Base-by-base conservation (phyloP, 495 filamentous ascomycete genomes). In the Aspergillus saccharolyticus region DNA sequence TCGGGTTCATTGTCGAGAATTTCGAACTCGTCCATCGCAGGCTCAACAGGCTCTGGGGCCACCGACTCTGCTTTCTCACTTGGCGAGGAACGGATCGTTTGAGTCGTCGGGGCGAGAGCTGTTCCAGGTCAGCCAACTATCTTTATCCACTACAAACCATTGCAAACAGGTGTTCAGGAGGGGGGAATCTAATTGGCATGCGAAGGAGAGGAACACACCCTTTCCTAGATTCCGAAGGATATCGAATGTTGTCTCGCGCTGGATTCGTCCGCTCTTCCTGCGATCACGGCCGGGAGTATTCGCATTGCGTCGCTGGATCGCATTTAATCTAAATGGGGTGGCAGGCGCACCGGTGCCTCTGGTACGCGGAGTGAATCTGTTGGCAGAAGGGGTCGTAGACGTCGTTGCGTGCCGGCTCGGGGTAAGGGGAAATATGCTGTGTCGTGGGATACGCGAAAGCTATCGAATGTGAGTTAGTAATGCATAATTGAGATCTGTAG, bases 221-320 rank as follows among this genome's bases (percentile, higher is more conserved):
- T 76, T 82, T 52, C 87, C 85, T 10, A 94, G 74, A 53, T 84
- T 82, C 24, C 83, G 79, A 25, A 93, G 66, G 19, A 84, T 74
- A 65, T 91, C 85, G 53, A 88, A 83, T 6, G 88, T 88, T 6
- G 89, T 90, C 68, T 91, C 89, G 45, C 89, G 80, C 64, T 87
- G 84, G 57, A 86, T 74, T 43, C 84, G 78, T 19, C 82, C 75
- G 60, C 87, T 91, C 54, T 80, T 79, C 52, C 89, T 76, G 3
- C 87, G 80, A 52, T 81, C 78, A n/a, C 81, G 77, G 21, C 81
- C 86, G 22, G 89, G 88, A 0, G 89, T 92, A 56, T 85, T 80
- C n/a, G 85, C 87, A n/a, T 86, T 82, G 42, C 87, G 83, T 45
- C 89, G 84, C 60, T 90, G 84, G 50, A 89, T 80, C 16, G 87